Conservation (phyloP, 2,329 filamentous ascomycete species). For the Aureobasidium lini region DNA sequence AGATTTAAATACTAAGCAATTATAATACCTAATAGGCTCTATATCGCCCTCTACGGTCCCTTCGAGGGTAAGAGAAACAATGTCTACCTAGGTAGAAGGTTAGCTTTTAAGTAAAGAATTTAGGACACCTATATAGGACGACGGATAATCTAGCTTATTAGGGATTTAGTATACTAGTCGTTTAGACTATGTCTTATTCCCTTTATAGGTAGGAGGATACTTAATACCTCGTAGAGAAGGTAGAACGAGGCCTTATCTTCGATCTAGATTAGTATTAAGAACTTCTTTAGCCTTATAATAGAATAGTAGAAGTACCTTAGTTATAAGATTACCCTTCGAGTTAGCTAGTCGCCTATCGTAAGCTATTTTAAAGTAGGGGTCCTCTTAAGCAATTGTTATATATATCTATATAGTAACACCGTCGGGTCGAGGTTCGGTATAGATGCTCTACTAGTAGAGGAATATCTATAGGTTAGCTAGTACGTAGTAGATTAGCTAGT, state of each 20-base stretch:
- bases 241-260: background rate
- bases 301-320: background rate
- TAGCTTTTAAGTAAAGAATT: background rate
- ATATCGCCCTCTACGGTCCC: background rate
- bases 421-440: background rate
- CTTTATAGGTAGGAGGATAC: no score
- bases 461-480: no score
- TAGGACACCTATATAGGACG: background rate
- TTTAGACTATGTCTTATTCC: no score
- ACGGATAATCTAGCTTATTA: no score
- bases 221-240: background rate
- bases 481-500: background rate
- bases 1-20: background rate
- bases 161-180: no score
- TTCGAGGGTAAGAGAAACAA: background rate
- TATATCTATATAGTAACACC: background rate
- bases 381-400: background rate
- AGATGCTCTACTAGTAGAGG: background rate
- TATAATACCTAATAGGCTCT: background rate
- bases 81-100: background rate
- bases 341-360: background rate
- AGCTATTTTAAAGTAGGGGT: background rate
- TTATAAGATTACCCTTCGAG: background rate
- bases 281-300: background rate
- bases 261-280: background rate